A percentile compares a stretch with the other conserved stretches of the same genome.
phyloP scores from a whole-genome alignment of 2,329 filamentous ascomycete species.

The Aspergillus pseudoviridinutans region DNA sequence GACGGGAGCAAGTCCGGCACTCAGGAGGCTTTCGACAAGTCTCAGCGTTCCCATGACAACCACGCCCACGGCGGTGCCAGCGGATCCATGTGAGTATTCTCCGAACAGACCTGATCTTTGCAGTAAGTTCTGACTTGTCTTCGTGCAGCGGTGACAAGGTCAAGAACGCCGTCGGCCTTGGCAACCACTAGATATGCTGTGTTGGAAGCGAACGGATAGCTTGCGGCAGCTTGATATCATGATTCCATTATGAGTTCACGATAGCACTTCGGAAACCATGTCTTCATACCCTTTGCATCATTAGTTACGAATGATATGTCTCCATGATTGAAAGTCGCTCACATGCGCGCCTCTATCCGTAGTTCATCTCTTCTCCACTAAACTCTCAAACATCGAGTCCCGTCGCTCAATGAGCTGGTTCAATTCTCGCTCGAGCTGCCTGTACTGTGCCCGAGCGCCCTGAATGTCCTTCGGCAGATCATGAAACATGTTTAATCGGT shows the following conservation, averaged over 20 bases:
- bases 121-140: slow-evolving; percentile 7
- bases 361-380: slow-evolving; percentile 50
- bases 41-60: slow-evolving; percentile 44
- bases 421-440: slow-evolving; percentile 62
- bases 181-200: slow-evolving; percentile 22
- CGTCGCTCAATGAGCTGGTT: slow-evolving; percentile 58
- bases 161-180: slow-evolving; percentile 41
- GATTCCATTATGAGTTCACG: slow-evolving; percentile 20
- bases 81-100: slow-evolving; percentile 37
- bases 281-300: slow-evolving; percentile 3
- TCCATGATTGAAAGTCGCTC: not conserved
- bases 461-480: slow-evolving; percentile 68
- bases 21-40: slow-evolving; percentile 52
- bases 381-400: slow-evolving; percentile 69
- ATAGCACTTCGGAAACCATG: slow-evolving; percentile 20
- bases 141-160: slow-evolving; percentile 39
- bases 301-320: slow-evolving; percentile 7
- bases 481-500: slow-evolving; percentile 63
- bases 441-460: slow-evolving; percentile 66
- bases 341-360: not conserved
- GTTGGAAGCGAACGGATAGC: not conserved
- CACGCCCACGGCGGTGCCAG: slow-evolving; percentile 34
- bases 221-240: slow-evolving; percentile 11
- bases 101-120: not conserved
- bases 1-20: slow-evolving; percentile 53